Evolutionary conservation across 2,329 filamentous ascomycete species (phyloP).

Genomic region (Fusarium robinianum): DNA sequence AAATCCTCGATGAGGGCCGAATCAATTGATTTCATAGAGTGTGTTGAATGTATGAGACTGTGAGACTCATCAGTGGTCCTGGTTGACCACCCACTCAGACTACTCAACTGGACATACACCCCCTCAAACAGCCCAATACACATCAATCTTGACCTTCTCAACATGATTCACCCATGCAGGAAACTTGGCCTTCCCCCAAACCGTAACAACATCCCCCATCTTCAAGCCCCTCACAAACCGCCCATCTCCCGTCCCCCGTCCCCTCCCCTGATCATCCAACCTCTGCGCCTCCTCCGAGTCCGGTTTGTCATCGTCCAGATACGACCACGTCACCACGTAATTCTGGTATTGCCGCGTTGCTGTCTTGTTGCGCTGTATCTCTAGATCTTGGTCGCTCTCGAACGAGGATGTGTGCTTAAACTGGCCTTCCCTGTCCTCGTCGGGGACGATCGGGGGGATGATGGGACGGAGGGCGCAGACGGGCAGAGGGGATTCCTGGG

Average conservation of each 20-base stretch:
- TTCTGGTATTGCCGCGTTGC: slow-evolving; percentile 43
- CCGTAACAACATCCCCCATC: slow-evolving; percentile 63
- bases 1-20: too few species aligned
- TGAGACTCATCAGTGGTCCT: too few species aligned
- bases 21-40: slow-evolving; percentile 7
- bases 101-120: too few species aligned
- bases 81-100: too few species aligned
- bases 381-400: slow-evolving; percentile 41
- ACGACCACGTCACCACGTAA: slow-evolving; percentile 59
- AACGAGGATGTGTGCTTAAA: slow-evolving; percentile 47
- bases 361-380: slow-evolving; percentile 54
- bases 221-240: slow-evolving; percentile 59
- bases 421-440: slow-evolving; percentile 24
- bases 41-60: too few species aligned
- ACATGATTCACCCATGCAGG: slow-evolving; percentile 58
- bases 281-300: slow-evolving; percentile 46
- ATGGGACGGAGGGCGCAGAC: slow-evolving; percentile 46
- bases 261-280: slow-evolving; percentile 53
- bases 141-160: slow-evolving; percentile 54
- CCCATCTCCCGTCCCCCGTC: slow-evolving; percentile 55
- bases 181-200: slow-evolving; percentile 65
- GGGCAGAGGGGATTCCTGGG: slow-evolving; percentile 34
- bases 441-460: slow-evolving; percentile 37
- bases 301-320: slow-evolving; percentile 52
- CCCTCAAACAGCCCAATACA: slow-evolving; percentile 60